Evolutionary conservation across 768 basidiomycete species (phyloP).

Genomic region (Termitomyces sp.): DNA sequence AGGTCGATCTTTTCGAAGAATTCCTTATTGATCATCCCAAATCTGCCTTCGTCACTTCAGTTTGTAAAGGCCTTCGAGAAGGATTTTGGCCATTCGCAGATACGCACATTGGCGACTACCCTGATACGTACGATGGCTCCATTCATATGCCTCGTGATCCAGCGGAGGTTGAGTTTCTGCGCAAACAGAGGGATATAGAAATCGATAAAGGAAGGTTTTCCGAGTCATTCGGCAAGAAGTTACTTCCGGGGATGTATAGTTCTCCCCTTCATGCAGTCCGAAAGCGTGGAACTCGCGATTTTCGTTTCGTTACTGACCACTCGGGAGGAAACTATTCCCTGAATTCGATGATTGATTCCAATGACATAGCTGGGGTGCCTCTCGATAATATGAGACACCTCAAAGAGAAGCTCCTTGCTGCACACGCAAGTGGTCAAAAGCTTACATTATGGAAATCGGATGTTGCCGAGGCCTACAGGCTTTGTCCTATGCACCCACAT

Average conservation of each 20-base stretch:
- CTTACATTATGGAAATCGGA: slow-evolving; percentile 1
- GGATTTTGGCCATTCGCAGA: slow-evolving; percentile 6
- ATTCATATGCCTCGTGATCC: not conserved
- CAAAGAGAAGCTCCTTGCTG: not conserved
- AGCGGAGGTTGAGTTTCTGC: not conserved
- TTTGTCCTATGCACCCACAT: not conserved
- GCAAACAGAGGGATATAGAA: slow-evolving; percentile 4
- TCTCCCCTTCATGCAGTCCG: not conserved
- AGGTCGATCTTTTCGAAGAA: not conserved
- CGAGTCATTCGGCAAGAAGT: not conserved
- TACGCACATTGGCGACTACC: not conserved
- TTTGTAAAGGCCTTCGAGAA: slow-evolving; percentile 6
- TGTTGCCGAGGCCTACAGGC: not conserved
- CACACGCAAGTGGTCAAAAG: not conserved
- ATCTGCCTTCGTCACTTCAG: not conserved
- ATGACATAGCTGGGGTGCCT: not conserved
- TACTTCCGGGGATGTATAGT: slow-evolving; percentile 1
- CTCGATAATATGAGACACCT: slow-evolving; percentile 3
- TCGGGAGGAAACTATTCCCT: not conserved
- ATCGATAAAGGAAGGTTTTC: slow-evolving; percentile 1
- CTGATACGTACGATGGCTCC: not conserved
- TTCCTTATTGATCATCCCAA: not conserved
- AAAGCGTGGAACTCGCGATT: not conserved
- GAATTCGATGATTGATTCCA: slow-evolving; percentile 4
- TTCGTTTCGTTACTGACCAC: not conserved